Evolutionary conservation across 1,139 yeast genomes (phyloP), one percentile per base, ranked within the genome.

Genomic region (Pichia sp.): DNA sequence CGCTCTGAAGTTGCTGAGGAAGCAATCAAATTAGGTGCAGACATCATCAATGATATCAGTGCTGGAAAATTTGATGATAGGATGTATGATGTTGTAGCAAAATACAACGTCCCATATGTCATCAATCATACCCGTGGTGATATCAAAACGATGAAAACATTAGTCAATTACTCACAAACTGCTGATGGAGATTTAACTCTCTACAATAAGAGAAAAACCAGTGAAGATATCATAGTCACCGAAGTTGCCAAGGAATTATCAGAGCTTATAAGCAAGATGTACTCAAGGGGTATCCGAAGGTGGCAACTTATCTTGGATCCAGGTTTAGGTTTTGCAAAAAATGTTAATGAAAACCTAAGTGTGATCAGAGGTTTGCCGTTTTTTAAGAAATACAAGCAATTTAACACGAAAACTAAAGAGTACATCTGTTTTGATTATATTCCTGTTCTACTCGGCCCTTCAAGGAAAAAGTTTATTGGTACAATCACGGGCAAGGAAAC

Each of bases 291-390:
- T 1, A 81, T 93, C 1, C 76, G 77, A 56, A 82, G 95, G 68
- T 93, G 97, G 97, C 98, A 93, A 70, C 73, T 93, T 2, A 83
- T 95, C 16, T 67, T 90, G 11, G 99, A 93, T 69, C 99, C 99
- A 0, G 99, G 99, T 1, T 72, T 93, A 52, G 99, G 99, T 1
- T 93, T 93, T 72, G 97, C 98, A 23, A 93, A 93, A 68, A 78
- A 77, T 53, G 64, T 78, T 47, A 62, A 69, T 8, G 97, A 92
- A 64, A 93, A 92, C 67, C 63, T 92, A 47, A 76, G 78, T 11
- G 63, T 90, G 1, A 75, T 93, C 32, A 79, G 82, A 56, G 75
- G 83, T 54, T 77, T 87, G 3, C 76, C 83, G 5, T 60, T 70
- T n/a, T 69, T 87, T 64, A 83, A 84, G 65, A 70, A 74, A 42